Percentiles rank a stretch among this genome's conserved stretches.
Conservation (phyloP, 2,329 filamentous ascomycete species). For the Monosporascus sp. region DNA sequence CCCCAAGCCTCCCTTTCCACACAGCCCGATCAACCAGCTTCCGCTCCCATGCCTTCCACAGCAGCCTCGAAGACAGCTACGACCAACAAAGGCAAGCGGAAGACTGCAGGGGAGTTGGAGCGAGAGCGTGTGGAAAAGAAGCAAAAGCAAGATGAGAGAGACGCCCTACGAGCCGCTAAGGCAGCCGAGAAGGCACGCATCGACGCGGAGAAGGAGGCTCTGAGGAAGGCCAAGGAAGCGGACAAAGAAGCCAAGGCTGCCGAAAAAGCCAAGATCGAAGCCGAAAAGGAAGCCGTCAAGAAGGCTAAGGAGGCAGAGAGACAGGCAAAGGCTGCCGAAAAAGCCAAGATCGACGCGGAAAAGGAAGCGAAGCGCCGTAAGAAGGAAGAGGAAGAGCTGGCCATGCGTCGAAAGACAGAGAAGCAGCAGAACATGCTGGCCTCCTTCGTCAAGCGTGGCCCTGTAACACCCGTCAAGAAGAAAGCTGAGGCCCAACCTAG, state of each 20-base stretch:
- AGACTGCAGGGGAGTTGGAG: slow-evolving; percentile 30
- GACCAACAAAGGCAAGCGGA: slow-evolving; percentile 34
- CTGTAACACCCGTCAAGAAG: slow-evolving; percentile 20
- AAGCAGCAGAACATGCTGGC: slow-evolving; percentile 30
- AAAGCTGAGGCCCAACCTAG: slow-evolving; percentile 8
- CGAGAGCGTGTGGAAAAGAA: slow-evolving; percentile 42
- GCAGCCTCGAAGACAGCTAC: slow-evolving; percentile 2
- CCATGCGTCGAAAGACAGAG: slow-evolving; percentile 37
- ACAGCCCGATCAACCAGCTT: slow-evolving; percentile 5
- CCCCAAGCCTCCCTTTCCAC: slow-evolving; percentile 16
- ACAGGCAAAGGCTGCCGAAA: slow-evolving; percentile 25
- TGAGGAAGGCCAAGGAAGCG: slow-evolving; percentile 37
- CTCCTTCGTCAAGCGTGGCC: slow-evolving; percentile 18
- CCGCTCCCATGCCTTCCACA: neutral
- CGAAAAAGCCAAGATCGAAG: slow-evolving; percentile 16
- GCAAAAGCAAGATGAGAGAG: slow-evolving; percentile 40
- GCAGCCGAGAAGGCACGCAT: slow-evolving; percentile 37
- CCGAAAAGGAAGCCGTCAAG: slow-evolving; percentile 7
- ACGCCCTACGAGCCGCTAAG: slow-evolving; percentile 26
- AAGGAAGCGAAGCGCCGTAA: slow-evolving; percentile 38
- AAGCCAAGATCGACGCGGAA: slow-evolving; percentile 12
- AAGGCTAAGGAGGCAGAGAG: slow-evolving; percentile 11
- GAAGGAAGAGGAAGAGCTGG: slow-evolving; percentile 29
- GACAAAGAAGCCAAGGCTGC: slow-evolving; percentile 29
- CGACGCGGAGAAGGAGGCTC: slow-evolving; percentile 32